Evolutionary conservation across 2,329 filamentous ascomycete genomes (phyloP), one percentile per base, ranked within the genome.

Genomic region (Diaporthe velutina): DNA sequence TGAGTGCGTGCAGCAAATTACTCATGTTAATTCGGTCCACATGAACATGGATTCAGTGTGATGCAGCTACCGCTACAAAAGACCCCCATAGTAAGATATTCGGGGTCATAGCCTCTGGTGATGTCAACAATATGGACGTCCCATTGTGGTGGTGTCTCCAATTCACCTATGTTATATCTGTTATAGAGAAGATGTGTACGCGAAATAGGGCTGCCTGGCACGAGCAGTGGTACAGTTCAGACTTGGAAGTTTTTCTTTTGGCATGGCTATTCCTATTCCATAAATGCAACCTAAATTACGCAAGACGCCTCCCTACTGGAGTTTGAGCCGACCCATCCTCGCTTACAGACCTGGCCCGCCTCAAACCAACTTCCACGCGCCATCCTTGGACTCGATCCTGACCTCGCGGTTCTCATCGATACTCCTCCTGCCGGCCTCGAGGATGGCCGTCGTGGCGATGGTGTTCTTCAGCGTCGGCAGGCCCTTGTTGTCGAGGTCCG

Each of bases 401-500:
- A 98, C 90, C 75, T 94, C 90, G 73, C 95, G 88, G 73, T 90
- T 89, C 88, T 98, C 94, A 82, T 98, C 95, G 79, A 98, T 89
- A 82, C 94, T 96, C 80, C 92, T 89, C 77, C 96, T 88, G 0
- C 96, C 96, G 1, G 96, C 96, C 84, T 98, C 93, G 73, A 98
- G 87, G 77, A 98, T 98, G 0, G 96, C 96, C 12, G 95, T 97
- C 0, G 96, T 98, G 19, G 94, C 95, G 79, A 98, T 92, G 0
- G 96, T 98, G 83, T 98, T 98, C 82, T 89, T 91, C 78, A 98
- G 85, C 15, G 96, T 98, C 1, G 96, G 96, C 77, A 98, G 84
- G 0, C 94, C 93, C 80, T 96, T 92, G 78, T 89, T 89, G 79
- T 98, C 96, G 42, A 98, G 88, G 77, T 96, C 92, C 35, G 92